Conservation (phyloP, 106 monocot species). For the Dendrobium officinale region DNA sequence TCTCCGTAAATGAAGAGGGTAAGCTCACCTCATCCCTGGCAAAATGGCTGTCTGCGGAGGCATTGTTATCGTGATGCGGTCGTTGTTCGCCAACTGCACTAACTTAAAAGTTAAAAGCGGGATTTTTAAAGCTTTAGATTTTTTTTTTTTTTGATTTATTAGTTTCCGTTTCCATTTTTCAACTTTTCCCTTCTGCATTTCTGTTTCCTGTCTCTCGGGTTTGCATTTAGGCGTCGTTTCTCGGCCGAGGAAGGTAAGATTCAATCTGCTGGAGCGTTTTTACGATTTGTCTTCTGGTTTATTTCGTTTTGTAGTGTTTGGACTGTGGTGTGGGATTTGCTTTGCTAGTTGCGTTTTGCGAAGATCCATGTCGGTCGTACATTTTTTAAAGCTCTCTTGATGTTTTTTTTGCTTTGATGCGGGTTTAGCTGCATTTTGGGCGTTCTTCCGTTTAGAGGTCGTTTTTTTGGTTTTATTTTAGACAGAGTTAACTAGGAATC, state of each 20-base stretch:
- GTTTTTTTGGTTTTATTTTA: not conserved
- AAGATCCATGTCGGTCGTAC: conserved; percentile 3
- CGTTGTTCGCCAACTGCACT: not conserved
- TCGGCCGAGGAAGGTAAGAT: not conserved
- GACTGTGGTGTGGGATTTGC: not conserved
- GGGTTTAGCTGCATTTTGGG: not conserved
- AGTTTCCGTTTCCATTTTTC: not conserved
- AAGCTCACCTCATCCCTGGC: too few relatives aligned
- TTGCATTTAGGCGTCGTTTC: not conserved
- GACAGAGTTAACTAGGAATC: not conserved
- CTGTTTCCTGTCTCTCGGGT: not conserved
- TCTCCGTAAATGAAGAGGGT: too few relatives aligned
- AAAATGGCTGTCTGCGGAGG: too few relatives aligned
- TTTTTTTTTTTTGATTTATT: not conserved
- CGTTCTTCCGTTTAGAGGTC: not conserved
- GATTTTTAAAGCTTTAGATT: not conserved
- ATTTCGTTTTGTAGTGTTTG: not conserved
- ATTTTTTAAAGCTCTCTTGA: not conserved
- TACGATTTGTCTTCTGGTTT: not conserved
- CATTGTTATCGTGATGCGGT: too few relatives aligned
- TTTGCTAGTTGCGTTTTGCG: not conserved
- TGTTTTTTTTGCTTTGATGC: not conserved
- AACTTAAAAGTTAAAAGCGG: not conserved
- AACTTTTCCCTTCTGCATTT: not conserved
- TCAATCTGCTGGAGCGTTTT: not conserved